Conservation (phyloP, 805 yeast species). For the Metschnikowia picachoensis region DNA sequence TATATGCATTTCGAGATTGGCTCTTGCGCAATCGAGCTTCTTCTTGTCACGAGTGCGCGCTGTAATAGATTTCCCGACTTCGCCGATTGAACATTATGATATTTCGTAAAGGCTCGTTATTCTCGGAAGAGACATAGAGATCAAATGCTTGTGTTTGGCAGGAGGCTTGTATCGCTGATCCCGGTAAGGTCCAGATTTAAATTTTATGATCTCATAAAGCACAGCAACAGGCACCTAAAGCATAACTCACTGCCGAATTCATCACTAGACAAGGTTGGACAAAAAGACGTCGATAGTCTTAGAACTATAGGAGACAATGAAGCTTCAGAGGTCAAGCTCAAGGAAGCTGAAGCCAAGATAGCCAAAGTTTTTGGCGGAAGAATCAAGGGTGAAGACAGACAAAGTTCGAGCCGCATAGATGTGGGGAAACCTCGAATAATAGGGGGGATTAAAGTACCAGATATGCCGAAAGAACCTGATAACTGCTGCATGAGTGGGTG, state of each 20-base stretch:
- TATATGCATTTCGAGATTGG: constrained; percentile 1
- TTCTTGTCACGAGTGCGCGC: neutral
- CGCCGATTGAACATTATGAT: too few species aligned
- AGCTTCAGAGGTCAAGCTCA: neutral
- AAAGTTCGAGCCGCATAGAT: constrained; percentile 33
- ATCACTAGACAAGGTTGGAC: neutral
- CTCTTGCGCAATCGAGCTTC: neutral
- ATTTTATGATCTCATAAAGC: constrained; percentile 36
- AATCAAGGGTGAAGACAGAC: constrained; percentile 48
- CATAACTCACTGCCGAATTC: constrained; percentile 14
- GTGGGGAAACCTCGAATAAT: constrained; percentile 36
- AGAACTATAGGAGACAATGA: neutral
- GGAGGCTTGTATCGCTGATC: constrained; percentile 1
- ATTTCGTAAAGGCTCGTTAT: too few species aligned
- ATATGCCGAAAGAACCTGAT: constrained; percentile 85
- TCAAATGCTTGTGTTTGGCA: constrained; percentile 1
- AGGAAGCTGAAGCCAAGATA: constrained; percentile 46
- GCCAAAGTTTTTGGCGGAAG: constrained; percentile 53
- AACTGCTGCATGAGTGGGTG: constrained; percentile 98
- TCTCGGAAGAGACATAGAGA: neutral
- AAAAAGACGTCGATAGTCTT: neutral
- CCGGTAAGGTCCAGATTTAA: constrained; percentile 17
- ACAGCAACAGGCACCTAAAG: constrained; percentile 31
- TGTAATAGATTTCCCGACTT: neutral
- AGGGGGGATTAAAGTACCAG: constrained; percentile 73